These are phyloP conservation scores for Raphanus raphanistrum DNA, from an alignment of 345 rosid genomes.

Conservation along the genomic window DNA sequence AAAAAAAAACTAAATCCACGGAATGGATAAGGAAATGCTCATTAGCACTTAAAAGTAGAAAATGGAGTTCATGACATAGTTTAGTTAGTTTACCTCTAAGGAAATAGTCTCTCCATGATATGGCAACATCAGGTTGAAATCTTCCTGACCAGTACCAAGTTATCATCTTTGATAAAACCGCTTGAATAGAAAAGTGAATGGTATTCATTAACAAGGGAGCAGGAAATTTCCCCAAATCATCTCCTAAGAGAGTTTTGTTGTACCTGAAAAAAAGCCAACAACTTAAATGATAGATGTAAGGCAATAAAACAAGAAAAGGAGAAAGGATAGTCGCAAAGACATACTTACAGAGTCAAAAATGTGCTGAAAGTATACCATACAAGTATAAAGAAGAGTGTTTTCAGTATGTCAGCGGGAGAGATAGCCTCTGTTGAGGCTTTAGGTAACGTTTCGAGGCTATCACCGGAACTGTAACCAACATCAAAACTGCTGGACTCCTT, in stretches of 20 bases:
- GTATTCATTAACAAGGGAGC: slow-evolving; percentile 98
- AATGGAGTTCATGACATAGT: neutral
- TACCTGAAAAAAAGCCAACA: slow-evolving; percentile 52
- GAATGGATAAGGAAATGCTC: slow-evolving; percentile 5
- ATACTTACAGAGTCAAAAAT: slow-evolving; percentile 93
- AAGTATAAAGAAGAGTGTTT: slow-evolving; percentile 90
- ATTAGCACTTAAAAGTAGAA: neutral
- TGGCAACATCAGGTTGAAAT: slow-evolving; percentile 57
- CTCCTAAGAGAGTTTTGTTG: slow-evolving; percentile 93
- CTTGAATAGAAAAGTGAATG: slow-evolving; percentile 90
- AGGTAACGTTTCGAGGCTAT: slow-evolving; percentile 38
- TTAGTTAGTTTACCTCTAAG: slow-evolving; percentile 57
- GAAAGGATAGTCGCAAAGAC: slow-evolving; percentile 1
- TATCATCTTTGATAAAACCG: slow-evolving; percentile 72
- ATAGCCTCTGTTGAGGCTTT: slow-evolving; percentile 41
- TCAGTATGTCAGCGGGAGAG: slow-evolving; percentile 75
- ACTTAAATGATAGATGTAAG: slow-evolving; percentile 9
- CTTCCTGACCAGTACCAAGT: slow-evolving; percentile 85
- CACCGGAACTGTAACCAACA: slow-evolving; percentile 38
- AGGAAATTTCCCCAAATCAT: slow-evolving; percentile 92
- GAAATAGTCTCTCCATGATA: slow-evolving; percentile 88
- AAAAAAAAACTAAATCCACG: slow-evolving; percentile 9
- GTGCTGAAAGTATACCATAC: slow-evolving; percentile 99
- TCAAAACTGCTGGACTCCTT: slow-evolving; percentile 44
- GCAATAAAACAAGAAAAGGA: slow-evolving; percentile 2